Conservation (phyloP, 345 rosid genomes). For the Erysimum cheiranthoides region DNA sequence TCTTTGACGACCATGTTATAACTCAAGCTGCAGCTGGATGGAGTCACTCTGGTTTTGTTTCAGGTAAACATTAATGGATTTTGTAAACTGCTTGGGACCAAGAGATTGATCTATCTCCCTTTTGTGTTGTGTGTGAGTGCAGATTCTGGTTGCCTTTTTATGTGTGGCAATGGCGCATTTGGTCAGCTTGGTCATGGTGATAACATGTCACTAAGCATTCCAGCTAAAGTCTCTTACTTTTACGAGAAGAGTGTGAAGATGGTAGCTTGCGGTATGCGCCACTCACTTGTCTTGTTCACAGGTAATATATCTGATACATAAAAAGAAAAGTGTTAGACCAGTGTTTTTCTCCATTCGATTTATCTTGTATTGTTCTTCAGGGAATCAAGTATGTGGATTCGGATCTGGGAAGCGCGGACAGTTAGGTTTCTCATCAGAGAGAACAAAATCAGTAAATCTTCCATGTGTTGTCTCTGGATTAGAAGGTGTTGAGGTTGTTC, state of each 20-base stretch:
- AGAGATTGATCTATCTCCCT: too few relatives aligned
- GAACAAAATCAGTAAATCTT: conserved; percentile 53
- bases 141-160: conserved; percentile 68
- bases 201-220: conserved; percentile 55
- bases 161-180: conserved; percentile 91
- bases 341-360: conserved; percentile 5
- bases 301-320: conserved; percentile 61
- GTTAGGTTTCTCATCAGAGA: conserved; percentile 59
- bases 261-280: conserved; percentile 94
- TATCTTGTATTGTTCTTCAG: conserved; percentile 46
- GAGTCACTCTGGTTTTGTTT: conserved; percentile 87
- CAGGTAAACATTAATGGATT: conserved; percentile 54
- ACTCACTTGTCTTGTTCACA: conserved; percentile 76
- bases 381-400: conserved; percentile 69
- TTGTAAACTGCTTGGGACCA: background rate
- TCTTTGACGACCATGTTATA: conserved; percentile 49
- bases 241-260: conserved; percentile 54
- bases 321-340: background rate
- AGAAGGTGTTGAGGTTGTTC: conserved; percentile 55
- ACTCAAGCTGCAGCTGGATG: conserved; percentile 85
- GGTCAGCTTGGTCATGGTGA: conserved; percentile 99
- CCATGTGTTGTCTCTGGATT: conserved; percentile 65
- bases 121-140: background rate
- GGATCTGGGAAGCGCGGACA: conserved; percentile 94
- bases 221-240: conserved; percentile 69